phyloP scores from a whole-genome alignment of 2,329 filamentous ascomycete species.

The Aureobasidium melanogenum region DNA sequence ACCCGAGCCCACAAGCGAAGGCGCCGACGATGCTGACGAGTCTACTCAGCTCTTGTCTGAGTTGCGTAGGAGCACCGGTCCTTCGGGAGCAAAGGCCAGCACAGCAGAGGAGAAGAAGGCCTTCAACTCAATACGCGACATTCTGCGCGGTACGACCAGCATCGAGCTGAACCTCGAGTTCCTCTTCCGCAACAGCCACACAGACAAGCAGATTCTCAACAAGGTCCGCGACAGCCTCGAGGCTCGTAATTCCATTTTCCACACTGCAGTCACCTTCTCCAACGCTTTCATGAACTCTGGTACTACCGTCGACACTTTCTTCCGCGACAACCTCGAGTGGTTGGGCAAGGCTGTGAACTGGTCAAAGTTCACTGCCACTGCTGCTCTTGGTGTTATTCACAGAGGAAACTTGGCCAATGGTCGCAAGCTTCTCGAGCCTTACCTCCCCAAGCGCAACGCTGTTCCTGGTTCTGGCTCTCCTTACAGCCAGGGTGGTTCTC shows the following conservation, averaged over 20 bases:
- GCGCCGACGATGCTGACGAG: conserved; percentile 44
- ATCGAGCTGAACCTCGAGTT: conserved; percentile 96
- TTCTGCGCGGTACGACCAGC: conserved; percentile 81
- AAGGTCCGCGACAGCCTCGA: conserved; percentile 94
- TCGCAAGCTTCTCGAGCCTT: conserved; percentile 86
- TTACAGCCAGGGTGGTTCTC: conserved; percentile 90
- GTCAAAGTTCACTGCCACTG: conserved; percentile 98
- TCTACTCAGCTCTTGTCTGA: conserved; percentile 51
- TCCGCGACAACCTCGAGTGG: conserved; percentile 97
- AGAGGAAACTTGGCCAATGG: conserved; percentile 90
- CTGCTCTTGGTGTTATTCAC: conserved; percentile 92
- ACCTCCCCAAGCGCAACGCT: conserved; percentile 70
- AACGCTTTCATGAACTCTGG: conserved; percentile 99
- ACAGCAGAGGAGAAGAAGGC: conserved; percentile 45
- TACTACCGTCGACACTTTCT: conserved; percentile 96
- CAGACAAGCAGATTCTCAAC: conserved; percentile 85
- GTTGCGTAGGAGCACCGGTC: conserved; percentile 45
- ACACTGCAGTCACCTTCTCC: conserved; percentile 92
- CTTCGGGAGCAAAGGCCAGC: conserved; percentile 19
- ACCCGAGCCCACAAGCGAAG: conserved; percentile 30
- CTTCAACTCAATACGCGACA: conserved; percentile 49
- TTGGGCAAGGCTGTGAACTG: conserved; percentile 97
- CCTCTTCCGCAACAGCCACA: conserved; percentile 88
- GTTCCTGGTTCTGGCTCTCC: conserved; percentile 68
- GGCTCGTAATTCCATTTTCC: conserved; percentile 95